Conservation (phyloP, 805 yeast species). For the Starmerella potacharoeniae region DNA sequence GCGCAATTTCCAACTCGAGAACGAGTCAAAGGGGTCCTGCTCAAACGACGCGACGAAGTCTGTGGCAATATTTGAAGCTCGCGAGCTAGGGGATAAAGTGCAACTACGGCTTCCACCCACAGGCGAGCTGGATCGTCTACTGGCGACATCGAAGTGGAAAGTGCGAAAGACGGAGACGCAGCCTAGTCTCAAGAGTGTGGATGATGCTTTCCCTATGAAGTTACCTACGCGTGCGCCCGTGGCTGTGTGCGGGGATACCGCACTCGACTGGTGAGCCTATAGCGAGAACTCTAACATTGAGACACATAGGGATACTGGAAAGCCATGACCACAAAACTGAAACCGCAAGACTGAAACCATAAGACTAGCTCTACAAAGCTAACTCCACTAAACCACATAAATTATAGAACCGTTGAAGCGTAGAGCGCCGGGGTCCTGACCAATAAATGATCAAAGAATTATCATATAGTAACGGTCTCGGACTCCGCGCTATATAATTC, state of each 20-base stretch:
- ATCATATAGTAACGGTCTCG: too few species aligned
- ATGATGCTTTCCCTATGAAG: slow-evolving; percentile 3
- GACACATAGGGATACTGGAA: too few species aligned
- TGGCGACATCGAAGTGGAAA: slow-evolving; percentile 30
- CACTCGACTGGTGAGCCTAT: neutral
- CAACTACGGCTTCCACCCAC: slow-evolving; percentile 28
- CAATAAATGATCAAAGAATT: too few species aligned
- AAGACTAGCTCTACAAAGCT: too few species aligned
- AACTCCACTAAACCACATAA: too few species aligned
- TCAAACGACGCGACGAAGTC: slow-evolving; percentile 28
- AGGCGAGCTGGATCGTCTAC: slow-evolving; percentile 27
- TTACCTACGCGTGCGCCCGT: neutral
- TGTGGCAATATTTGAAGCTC: slow-evolving; percentile 29
- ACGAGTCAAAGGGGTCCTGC: slow-evolving; percentile 28
- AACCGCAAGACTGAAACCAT: too few species aligned
- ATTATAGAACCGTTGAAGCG: too few species aligned
- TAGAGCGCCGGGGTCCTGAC: too few species aligned
- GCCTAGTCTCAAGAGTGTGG: neutral
- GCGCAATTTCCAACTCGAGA: slow-evolving; percentile 26
- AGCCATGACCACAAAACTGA: too few species aligned
- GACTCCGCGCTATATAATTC: too few species aligned
- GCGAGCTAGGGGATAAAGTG: slow-evolving; percentile 27
- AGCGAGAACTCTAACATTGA: too few species aligned
- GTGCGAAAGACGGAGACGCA: slow-evolving; percentile 19
- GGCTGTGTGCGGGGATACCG: neutral